Evolutionary conservation across 2,329 filamentous ascomycete genomes (phyloP).

Genomic region (Neurospora sp.): DNA sequence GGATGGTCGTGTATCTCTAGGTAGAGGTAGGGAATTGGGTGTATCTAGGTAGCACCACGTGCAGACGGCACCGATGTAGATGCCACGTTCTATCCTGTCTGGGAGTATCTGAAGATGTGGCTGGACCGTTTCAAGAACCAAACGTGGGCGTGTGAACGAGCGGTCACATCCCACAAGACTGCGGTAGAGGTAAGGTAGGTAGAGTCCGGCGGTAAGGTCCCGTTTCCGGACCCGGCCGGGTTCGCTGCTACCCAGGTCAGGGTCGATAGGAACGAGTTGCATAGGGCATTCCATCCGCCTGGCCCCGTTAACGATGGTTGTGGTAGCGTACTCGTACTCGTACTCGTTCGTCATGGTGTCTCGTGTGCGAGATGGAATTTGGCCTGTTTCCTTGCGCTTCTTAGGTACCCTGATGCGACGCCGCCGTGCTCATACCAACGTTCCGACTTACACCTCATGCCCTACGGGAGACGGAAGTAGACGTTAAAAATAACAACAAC

Average conservation of each 20-base stretch:
- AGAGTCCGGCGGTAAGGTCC: background rate
- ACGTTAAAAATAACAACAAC: too few relatives aligned
- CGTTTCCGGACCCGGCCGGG: background rate
- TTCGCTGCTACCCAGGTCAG: background rate
- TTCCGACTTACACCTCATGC: conserved; percentile 37
- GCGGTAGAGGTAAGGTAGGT: background rate
- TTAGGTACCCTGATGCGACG: conserved; percentile 49
- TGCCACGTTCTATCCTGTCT: too few relatives aligned
- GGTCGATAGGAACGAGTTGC: background rate
- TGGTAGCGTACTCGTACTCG: background rate
- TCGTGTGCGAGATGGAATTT: too few relatives aligned
- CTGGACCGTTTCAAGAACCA: too few relatives aligned
- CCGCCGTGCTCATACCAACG: conserved; percentile 52
- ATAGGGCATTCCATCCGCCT: background rate
- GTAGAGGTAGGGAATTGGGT: too few relatives aligned
- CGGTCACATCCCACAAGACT: too few relatives aligned
- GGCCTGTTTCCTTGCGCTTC: conserved; percentile 44
- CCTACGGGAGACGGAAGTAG: too few relatives aligned
- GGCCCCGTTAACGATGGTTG: background rate
- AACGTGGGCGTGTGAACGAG: too few relatives aligned
- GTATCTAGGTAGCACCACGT: too few relatives aligned
- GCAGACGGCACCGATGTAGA: too few relatives aligned
- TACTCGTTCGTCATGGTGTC: background rate
- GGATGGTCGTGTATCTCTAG: too few relatives aligned
- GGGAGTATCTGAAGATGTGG: too few relatives aligned